Evolutionary conservation across 2,329 filamentous ascomycete genomes (phyloP).

Genomic region (Plectosphaerella plurivora): DNA sequence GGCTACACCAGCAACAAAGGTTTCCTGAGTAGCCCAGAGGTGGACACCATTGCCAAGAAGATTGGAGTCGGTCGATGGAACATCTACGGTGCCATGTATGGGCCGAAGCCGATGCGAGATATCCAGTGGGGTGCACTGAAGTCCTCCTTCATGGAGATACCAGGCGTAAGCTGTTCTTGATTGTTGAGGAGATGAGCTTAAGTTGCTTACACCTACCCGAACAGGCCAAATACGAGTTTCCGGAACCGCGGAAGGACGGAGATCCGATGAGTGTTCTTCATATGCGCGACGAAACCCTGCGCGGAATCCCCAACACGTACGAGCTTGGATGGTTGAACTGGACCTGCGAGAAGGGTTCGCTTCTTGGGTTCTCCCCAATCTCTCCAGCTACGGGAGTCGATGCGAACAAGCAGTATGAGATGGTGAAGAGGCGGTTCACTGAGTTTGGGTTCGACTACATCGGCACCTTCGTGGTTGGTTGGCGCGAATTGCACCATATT

Average conservation of each 20-base stretch:
- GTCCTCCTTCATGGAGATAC: constrained; percentile 24
- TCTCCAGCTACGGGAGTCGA: constrained; percentile 26
- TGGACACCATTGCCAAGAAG: constrained; percentile 33
- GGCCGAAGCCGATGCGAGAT: constrained; percentile 23
- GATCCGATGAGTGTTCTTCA: constrained; percentile 6
- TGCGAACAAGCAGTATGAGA: constrained; percentile 24
- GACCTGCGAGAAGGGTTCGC: too few species aligned
- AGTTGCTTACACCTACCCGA: too few species aligned
- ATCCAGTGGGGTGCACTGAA: constrained; percentile 26
- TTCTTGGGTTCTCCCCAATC: constrained; percentile 26
- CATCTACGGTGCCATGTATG: constrained; percentile 38
- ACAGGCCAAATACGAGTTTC: too few species aligned
- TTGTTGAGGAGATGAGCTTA: too few species aligned
- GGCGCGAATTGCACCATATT: constrained; percentile 15
- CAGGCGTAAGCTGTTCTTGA: constrained; percentile 9
- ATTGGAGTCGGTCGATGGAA: constrained; percentile 38
- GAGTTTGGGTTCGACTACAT: constrained; percentile 24
- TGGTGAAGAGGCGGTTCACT: constrained; percentile 18
- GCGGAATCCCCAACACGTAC: too few species aligned
- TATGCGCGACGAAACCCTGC: constrained; percentile 8
- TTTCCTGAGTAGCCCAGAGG: constrained; percentile 29
- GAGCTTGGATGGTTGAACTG: too few species aligned
- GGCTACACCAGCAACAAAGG: constrained; percentile 13
- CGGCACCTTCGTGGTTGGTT: constrained; percentile 21
- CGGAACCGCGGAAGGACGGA: too few species aligned